phyloP scores from a whole-genome alignment of 352 stramenopile species.

The Phytophthora chlamydospora region DNA sequence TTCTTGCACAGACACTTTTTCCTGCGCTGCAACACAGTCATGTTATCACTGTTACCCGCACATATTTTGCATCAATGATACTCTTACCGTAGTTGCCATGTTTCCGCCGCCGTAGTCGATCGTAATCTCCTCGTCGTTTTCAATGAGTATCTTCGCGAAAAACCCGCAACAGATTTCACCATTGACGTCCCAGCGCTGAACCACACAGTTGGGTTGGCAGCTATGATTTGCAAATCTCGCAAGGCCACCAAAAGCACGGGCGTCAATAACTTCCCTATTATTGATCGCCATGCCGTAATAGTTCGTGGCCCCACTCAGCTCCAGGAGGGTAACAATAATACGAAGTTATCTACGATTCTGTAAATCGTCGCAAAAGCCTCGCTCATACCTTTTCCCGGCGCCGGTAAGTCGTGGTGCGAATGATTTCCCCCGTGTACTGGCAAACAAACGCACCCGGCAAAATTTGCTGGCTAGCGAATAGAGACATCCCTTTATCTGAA shows the following conservation, averaged over 20 bases:
- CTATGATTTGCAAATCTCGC: constrained; percentile 12
- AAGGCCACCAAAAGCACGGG: not conserved
- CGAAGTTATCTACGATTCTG: not conserved
- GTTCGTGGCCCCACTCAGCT: constrained; percentile 2
- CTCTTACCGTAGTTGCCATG: not conserved
- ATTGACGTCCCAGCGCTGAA: constrained; percentile 7
- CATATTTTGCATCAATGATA: too few relatives aligned
- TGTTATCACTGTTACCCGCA: too few relatives aligned
- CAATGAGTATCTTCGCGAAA: not conserved
- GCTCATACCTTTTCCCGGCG: constrained; percentile 2
- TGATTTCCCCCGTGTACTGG: constrained; percentile 11
- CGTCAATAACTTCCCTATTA: constrained; percentile 5
- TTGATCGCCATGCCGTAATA: constrained; percentile 3
- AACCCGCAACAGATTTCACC: constrained; percentile 7
- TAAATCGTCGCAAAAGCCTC: not conserved
- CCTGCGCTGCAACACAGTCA: too few relatives aligned
- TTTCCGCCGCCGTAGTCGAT: constrained; percentile 5
- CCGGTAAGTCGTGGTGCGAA: not conserved
- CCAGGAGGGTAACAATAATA: not conserved
- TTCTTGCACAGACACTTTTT: not conserved
- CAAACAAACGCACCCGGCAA: constrained; percentile 8
- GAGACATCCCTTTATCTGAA: constrained; percentile 10
- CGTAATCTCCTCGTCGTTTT: constrained; percentile 3
- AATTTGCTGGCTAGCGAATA: constrained; percentile 3
- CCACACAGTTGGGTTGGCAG: constrained; percentile 2